Conservation (phyloP, 2,329 filamentous ascomycete species). For the Epichloe elymi region DNA sequence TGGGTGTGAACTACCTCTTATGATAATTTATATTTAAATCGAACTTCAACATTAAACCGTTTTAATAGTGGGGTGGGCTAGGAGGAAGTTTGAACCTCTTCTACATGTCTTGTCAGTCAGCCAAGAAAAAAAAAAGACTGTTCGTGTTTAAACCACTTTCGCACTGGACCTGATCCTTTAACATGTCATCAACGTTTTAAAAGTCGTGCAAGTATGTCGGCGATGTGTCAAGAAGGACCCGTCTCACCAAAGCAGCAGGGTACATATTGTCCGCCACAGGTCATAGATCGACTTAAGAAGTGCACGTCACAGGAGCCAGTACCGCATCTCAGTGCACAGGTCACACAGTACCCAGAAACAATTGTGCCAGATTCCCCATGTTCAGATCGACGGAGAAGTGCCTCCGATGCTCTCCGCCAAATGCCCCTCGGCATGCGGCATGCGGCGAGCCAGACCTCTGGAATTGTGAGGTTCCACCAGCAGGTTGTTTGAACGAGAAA, state of each 20-base stretch:
- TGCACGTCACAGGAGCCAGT: background rate
- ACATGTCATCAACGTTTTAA: background rate
- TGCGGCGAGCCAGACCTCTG: slow-evolving; percentile 3
- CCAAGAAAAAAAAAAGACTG: too few species aligned
- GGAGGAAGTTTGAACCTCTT: too few species aligned
- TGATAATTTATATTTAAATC: too few species aligned
- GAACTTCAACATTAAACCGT: too few species aligned
- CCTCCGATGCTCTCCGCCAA: background rate
- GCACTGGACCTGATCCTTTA: too few species aligned
- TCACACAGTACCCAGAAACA: slow-evolving; percentile 2
- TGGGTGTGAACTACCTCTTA: too few species aligned
- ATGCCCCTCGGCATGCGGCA: background rate
- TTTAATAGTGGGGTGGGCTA: too few species aligned
- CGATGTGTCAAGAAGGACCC: background rate
- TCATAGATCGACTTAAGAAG: slow-evolving; percentile 1
- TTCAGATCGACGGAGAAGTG: background rate
- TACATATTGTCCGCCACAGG: slow-evolving; percentile 1
- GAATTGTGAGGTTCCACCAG: slow-evolving; percentile 3
- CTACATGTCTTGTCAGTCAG: too few species aligned
- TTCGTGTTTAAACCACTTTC: too few species aligned
- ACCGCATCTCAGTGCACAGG: slow-evolving; percentile 6
- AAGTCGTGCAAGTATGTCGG: background rate
- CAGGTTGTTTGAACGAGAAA: background rate
- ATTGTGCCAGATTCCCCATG: background rate
- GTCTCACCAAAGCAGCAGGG: background rate